Base-by-base conservation (phyloP, 2,329 filamentous ascomycete genomes). In the Lithohypha guttulata region DNA sequence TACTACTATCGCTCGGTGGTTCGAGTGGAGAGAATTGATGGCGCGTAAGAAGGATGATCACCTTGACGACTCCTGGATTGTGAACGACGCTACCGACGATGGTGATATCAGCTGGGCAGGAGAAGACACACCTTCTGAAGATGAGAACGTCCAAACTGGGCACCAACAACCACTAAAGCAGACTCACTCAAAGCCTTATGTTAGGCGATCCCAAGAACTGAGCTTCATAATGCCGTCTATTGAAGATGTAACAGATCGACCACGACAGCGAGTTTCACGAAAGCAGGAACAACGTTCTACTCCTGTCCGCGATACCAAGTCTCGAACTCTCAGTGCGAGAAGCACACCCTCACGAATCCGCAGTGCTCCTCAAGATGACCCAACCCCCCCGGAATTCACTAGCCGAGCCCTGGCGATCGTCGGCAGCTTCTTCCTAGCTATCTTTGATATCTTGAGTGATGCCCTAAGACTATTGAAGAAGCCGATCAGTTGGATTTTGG, bases 391-490 rank as follows among this genome's bases (percentile, higher is more conserved):
- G n/a, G n/a, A n/a, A n/a, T 34, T 39, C 28, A 27, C 27, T 26
- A 34, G 45, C 25, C 32, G 45, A 13, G 18, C 35, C 14, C 15
- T 45, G 14, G 13, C 34, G 9, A 22, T 43, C 4, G 19, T 43
- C 9, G 20, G 31, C 20, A 34, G 41, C 23, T 28, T 41, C 11
- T 28, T 38, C 5, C 41, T 39, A 23, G 49, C 42, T 41, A 15
- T 46, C 5, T 32, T 49, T 18, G 48, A 50, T 25, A 40, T 50
- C 22, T 18, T 51, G 4, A 35, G 43, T 6, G 34, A 77, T 39
- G 71, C 77, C 2, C 65, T 84, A 34, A 64, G 68, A 13, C 72
- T 77, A 39, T 62, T 77, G 2, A 79, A 82, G 56, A 76, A 73
- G 30, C 69, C 82, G 0, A 60, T 85, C 17, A 75, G 75, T 6